Evolutionary conservation across 192 early-diverging fungal species (phyloP).

Genomic region (Haplosporangium gracile): DNA sequence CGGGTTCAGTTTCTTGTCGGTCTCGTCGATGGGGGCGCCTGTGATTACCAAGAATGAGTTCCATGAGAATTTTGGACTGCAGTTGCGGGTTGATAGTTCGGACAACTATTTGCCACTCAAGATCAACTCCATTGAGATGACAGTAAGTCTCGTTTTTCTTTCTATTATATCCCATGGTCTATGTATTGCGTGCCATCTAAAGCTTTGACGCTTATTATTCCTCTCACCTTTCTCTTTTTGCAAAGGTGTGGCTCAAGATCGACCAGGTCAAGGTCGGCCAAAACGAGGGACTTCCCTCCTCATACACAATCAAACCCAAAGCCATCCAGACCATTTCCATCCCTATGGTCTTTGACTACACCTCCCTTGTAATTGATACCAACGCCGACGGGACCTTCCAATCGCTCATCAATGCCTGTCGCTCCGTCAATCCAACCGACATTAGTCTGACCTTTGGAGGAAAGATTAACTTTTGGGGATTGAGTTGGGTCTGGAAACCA

Average conservation of each 20-base stretch:
- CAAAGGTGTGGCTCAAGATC: conserved; percentile 50
- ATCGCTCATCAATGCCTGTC: conserved; percentile 22
- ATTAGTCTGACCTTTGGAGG: conserved; percentile 43
- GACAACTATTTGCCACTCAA: conserved; percentile 40
- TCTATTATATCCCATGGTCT: not conserved
- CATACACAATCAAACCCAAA: conserved; percentile 27
- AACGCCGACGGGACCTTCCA: conserved; percentile 43
- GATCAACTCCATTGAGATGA: conserved; percentile 41
- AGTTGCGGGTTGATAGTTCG: conserved; percentile 38
- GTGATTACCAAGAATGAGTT: conserved; percentile 16
- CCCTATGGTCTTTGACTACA: conserved; percentile 44
- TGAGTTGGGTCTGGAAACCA: conserved; percentile 48
- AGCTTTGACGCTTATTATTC: not conserved
- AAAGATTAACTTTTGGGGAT: conserved; percentile 35
- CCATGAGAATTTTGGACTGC: conserved; percentile 34
- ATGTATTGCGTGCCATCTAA: not conserved
- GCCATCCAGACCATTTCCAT: conserved; percentile 28
- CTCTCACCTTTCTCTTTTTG: not conserved
- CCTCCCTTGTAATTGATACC: conserved; percentile 37
- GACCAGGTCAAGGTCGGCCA: conserved; percentile 34
- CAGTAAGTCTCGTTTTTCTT: conserved; percentile 13
- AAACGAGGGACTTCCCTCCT: conserved; percentile 32
- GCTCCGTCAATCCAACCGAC: conserved; percentile 1
- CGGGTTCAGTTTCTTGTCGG: conserved; percentile 23
- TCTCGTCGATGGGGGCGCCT: conserved; percentile 26